phyloP scores from a whole-genome alignment of 108 stramenopile genomes.

The Parmales sp. region DNA sequence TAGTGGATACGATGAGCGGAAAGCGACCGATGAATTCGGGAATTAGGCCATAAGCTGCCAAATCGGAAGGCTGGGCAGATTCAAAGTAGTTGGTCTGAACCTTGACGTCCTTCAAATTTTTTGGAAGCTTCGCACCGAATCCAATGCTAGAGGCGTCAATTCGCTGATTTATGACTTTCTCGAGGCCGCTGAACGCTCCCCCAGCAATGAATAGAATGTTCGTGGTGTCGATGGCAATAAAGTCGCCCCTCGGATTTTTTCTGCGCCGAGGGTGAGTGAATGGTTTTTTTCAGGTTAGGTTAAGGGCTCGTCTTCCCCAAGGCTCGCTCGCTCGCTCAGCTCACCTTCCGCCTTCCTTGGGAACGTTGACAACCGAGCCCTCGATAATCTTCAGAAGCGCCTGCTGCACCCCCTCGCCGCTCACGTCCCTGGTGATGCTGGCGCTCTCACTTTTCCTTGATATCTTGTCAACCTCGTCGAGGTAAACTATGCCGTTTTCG shows the following conservation, averaged over 20 bases:
- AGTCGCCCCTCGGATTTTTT: slow-evolving; percentile 89
- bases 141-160: slow-evolving; percentile 88
- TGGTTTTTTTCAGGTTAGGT: background rate
- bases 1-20: slow-evolving; percentile 89
- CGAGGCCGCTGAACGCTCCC: slow-evolving; percentile 93
- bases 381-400: slow-evolving; percentile 96
- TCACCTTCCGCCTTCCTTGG: slow-evolving; percentile 63
- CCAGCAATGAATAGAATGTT: slow-evolving; percentile 96
- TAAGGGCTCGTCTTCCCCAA: background rate
- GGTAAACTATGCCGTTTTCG: slow-evolving; percentile 86
- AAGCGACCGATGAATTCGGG: slow-evolving; percentile 96
- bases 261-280: slow-evolving; percentile 30
- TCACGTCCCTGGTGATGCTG: slow-evolving; percentile 88
- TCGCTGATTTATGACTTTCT: slow-evolving; percentile 77
- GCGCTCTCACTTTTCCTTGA: slow-evolving; percentile 81
- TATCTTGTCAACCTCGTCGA: slow-evolving; percentile 91
- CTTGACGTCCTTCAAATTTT: slow-evolving; percentile 69
- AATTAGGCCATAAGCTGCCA: slow-evolving; percentile 88
- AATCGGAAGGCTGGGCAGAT: slow-evolving; percentile 83
- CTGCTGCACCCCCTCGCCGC: slow-evolving; percentile 96
- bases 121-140: slow-evolving; percentile 91
- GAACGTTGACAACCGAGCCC: slow-evolving; percentile 94
- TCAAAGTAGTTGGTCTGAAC: slow-evolving; percentile 79
- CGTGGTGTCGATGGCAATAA: slow-evolving; percentile 91
- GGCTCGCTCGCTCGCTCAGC: background rate